A percentile compares a stretch with the other conserved stretches of the same genome.
Evolutionary conservation across 371 early-diverging fungal species (phyloP).

Genomic region (Apophysomyces sp.): DNA sequence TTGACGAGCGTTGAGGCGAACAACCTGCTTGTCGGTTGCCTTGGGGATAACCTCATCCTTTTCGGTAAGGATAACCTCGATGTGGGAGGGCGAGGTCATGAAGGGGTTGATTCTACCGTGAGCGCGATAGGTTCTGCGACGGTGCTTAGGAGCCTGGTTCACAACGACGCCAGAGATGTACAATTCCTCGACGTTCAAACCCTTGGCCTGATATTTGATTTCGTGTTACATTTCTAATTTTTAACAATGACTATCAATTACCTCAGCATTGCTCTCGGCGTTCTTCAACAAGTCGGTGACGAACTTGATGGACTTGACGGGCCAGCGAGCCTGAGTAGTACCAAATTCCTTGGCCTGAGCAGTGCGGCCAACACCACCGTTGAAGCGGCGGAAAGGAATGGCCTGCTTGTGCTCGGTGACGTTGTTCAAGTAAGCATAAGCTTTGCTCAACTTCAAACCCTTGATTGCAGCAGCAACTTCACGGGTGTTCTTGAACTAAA

Average conservation of each 20-base stretch:
- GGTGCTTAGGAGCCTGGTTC: slow-evolving; percentile 98
- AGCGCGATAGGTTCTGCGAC: slow-evolving; percentile 98
- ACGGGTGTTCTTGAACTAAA: slow-evolving; percentile 94
- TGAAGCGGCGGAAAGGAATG: slow-evolving; percentile 96
- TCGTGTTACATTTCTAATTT: not conserved
- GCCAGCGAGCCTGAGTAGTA: slow-evolving; percentile 97
- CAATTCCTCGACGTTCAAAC: slow-evolving; percentile 83
- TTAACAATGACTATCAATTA: slow-evolving; percentile 13
- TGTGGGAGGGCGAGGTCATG: slow-evolving; percentile 97
- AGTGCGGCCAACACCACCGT: slow-evolving; percentile 96
- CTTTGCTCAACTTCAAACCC: slow-evolving; percentile 94
- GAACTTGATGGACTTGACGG: slow-evolving; percentile 93
- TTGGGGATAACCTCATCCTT: slow-evolving; percentile 76
- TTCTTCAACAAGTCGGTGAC: slow-evolving; percentile 93
- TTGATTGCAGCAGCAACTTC: slow-evolving; percentile 96
- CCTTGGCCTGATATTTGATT: slow-evolving; percentile 67
- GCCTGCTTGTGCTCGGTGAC: slow-evolving; percentile 96
- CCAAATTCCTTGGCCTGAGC: slow-evolving; percentile 96
- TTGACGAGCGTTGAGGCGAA: slow-evolving; percentile 53
- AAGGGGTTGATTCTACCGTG: slow-evolving; percentile 96
- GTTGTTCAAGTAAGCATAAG: slow-evolving; percentile 91
- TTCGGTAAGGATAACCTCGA: slow-evolving; percentile 91
- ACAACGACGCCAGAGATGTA: slow-evolving; percentile 96
- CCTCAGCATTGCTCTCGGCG: slow-evolving; percentile 94
- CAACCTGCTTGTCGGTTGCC: slow-evolving; percentile 57